Conservation (phyloP, 2,329 filamentous ascomycete species). For the Didymella sp. region DNA sequence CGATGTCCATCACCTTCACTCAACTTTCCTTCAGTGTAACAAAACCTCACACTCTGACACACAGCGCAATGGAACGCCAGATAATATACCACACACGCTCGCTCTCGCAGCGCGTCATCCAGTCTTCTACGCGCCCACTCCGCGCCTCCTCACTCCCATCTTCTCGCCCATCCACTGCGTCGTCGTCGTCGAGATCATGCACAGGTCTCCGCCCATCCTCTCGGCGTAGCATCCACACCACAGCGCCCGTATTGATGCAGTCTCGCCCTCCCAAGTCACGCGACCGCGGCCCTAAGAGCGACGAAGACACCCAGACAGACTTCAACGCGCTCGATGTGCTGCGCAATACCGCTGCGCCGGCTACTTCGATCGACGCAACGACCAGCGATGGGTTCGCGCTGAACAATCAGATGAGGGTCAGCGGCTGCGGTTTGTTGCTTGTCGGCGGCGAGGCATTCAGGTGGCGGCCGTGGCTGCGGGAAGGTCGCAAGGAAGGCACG, state of each 20-base stretch:
- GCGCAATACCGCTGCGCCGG: constrained; percentile 74
- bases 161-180: constrained; percentile 4
- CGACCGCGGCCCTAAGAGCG: constrained; percentile 67
- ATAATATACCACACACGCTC: constrained; percentile 22
- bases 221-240: constrained; percentile 32
- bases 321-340: constrained; percentile 82
- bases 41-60: neutral
- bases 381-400: constrained; percentile 84
- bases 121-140: constrained; percentile 4
- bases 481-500: constrained; percentile 36
- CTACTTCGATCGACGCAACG: constrained; percentile 84
- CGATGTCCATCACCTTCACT: constrained; percentile 3
- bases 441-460: constrained; percentile 86
- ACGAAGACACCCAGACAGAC: constrained; percentile 72
- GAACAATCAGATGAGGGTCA: constrained; percentile 77
- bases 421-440: constrained; percentile 74
- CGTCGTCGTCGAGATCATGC: constrained; percentile 6
- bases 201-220: neutral
- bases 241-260: constrained; percentile 21
- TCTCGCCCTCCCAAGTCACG: constrained; percentile 53
- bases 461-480: constrained; percentile 81
- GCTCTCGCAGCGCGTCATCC: constrained; percentile 16
- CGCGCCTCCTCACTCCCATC: constrained; percentile 3
- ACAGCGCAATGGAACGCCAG: constrained; percentile 26
- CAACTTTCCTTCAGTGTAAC: neutral